Evolutionary conservation across 352 stramenopile genomes (phyloP), one percentile per base, ranked within the genome.

Genomic region (Globisporangium megalacanthum): DNA sequence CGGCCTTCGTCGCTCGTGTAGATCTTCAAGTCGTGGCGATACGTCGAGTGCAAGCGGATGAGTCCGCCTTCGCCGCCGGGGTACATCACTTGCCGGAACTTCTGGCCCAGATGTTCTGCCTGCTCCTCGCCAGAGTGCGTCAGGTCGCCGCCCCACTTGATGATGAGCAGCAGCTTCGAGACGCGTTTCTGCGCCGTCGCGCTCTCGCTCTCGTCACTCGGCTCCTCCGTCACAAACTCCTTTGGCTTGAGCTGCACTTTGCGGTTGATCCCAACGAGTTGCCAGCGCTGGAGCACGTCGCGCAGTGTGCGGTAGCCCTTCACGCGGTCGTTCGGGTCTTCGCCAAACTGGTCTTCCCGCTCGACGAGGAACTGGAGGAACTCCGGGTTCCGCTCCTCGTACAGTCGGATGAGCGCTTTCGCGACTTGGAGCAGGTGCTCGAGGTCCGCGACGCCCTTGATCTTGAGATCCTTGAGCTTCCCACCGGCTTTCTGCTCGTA

Each of bases 1-100:
- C 98, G 82, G 4, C 98, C 97, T 86, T 99, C 98, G 66, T 99
- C 97, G 51, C 85, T 98, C 4, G 96, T 99, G 72, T 99, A 99
- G 56, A 99, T 99, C 72, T 99, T 99, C 13, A 99, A 73, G 69
- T 99, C 97, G 78, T 99, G 98, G 3, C 98, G 90, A 66, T 98
- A 99, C 2, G 97, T 99, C 47, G 96, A 99, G 79, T 99, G 98
- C 39, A 99, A 75, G 35, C 97, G 90, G 49, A 99, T 94, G 48
- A 99, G 91, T 3, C 97, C 97, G 15, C 95, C 95, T 50, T 95
- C 88, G n/a, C 90, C 87, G 45, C 87, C 88, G 0, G 88, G 89
- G 53, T 97, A 97, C 79, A 97, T 89, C 67, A 88, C 90, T 22
- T 89, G 77, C 3, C 89, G 78, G 55, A 95, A 92, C 47, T 86